Evolutionary conservation across 129 eudicot genomes (phyloP).

Genomic region (Flaveria brownii): DNA sequence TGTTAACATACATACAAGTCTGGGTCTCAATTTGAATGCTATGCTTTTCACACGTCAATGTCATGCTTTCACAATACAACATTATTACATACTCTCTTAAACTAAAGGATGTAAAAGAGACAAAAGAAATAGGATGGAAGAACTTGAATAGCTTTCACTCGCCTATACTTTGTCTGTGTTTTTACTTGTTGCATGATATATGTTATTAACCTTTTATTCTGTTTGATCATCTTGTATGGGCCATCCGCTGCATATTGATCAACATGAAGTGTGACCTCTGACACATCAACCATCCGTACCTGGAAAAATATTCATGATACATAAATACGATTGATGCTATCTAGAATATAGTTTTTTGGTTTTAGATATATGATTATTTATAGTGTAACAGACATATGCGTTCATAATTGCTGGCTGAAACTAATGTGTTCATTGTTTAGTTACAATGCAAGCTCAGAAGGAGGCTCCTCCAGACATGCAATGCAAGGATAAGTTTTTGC

Average conservation of each 20-base stretch:
- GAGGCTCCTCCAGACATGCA: constrained; percentile 87
- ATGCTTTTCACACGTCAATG: constrained; percentile 13
- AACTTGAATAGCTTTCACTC: constrained; percentile 14
- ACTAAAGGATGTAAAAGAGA: neutral
- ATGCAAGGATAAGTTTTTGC: constrained; percentile 86
- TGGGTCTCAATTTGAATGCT: constrained; percentile 10
- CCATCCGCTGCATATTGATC: constrained; percentile 9
- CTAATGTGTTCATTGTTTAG: constrained; percentile 30
- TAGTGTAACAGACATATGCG: neutral
- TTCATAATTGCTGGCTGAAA: constrained; percentile 4
- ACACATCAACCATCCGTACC: neutral
- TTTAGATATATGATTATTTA: neutral
- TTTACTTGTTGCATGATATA: constrained; percentile 20
- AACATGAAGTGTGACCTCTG: neutral
- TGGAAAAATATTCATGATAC: neutral
- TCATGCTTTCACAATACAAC: constrained; percentile 12
- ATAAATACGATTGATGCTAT: neutral
- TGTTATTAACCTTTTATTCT: neutral
- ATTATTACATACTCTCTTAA: constrained; percentile 21
- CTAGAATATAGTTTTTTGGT: neutral
- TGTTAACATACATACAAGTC: neutral
- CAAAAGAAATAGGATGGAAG: constrained; percentile 11
- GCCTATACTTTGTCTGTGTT: neutral
- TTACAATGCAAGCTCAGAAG: constrained; percentile 90
- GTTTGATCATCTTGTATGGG: constrained; percentile 14